A percentile compares a stretch with the other conserved stretches of the same genome.
Evolutionary conservation across 225 moss, liverwort and hornwort genomes (phyloP).

Genomic region (Neckera pumila): DNA sequence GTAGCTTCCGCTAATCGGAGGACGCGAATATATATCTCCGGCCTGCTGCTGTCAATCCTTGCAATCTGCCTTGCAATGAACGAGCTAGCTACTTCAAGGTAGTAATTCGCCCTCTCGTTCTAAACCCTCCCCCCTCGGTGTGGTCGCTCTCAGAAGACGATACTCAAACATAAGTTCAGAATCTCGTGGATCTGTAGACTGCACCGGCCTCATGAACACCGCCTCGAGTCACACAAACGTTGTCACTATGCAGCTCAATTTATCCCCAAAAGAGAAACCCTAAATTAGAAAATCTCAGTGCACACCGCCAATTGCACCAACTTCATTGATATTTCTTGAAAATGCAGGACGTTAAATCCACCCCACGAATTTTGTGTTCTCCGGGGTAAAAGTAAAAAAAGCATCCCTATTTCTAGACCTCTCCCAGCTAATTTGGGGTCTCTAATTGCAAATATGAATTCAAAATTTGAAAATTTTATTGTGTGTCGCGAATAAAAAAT

Average conservation of each 20-base stretch:
- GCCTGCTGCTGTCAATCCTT: not conserved
- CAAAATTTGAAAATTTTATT: no score
- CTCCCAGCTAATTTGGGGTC: no score
- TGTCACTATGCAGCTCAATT: not conserved
- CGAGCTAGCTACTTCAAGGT: not conserved
- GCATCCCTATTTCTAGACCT: no score
- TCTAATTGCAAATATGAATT: no score
- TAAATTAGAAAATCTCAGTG: no score
- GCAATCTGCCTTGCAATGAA: not conserved
- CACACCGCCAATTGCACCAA: not conserved
- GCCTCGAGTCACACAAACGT: not conserved
- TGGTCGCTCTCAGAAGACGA: not conserved
- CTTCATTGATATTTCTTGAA: not conserved
- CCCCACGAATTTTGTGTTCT: no score
- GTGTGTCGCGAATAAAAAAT: no score
- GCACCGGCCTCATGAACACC: not conserved
- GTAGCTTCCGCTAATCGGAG: not conserved
- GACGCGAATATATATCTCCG: no score
- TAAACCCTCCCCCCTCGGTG: not conserved
- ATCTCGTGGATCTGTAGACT: not conserved
- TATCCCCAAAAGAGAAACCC: not conserved
- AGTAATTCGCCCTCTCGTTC: not conserved
- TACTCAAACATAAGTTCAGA: not conserved
- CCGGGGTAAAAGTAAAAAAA: no score
- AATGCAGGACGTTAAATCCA: no score